These are phyloP conservation scores for Lignosus rhinocerotis DNA, from an alignment of 1,284 basidiomycete species.

Conservation along the genomic window DNA sequence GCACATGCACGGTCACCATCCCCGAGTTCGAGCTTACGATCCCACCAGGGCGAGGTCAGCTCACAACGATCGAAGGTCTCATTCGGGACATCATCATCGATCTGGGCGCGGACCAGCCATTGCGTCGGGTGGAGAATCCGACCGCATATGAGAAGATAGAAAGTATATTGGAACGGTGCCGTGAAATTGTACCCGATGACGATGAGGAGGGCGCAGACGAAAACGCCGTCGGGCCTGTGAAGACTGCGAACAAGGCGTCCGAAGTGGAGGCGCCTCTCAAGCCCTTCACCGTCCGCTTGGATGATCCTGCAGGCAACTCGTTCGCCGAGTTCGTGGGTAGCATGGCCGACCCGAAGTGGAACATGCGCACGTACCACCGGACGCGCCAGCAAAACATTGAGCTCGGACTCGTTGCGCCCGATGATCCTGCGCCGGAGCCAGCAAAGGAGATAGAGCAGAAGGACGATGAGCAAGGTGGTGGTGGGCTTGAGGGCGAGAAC, in stretches of 20 bases:
- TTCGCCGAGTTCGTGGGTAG: constrained; percentile 86
- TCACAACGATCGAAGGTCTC: constrained; percentile 96
- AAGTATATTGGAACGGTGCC: constrained; percentile 67
- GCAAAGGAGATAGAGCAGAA: constrained; percentile 9
- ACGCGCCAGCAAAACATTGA: constrained; percentile 83
- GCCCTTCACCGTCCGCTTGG: constrained; percentile 83
- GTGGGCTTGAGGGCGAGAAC: constrained; percentile 40
- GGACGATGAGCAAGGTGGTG: constrained; percentile 36
- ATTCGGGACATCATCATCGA: constrained; percentile 85
- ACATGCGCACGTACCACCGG: constrained; percentile 83
- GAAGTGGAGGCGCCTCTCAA: constrained; percentile 58
- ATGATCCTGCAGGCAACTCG: constrained; percentile 95
- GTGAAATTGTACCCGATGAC: constrained; percentile 68
- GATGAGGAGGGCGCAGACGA: constrained; percentile 41
- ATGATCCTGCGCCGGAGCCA: constrained; percentile 40
- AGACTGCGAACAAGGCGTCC: constrained; percentile 33
- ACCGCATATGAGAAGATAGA: constrained; percentile 81
- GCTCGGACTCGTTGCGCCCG: constrained; percentile 67
- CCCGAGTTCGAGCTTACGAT: constrained; percentile 93
- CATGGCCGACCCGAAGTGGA: constrained; percentile 92
- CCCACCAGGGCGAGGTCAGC: constrained; percentile 85
- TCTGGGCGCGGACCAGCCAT: constrained; percentile 82
- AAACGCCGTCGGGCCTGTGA: constrained; percentile 24
- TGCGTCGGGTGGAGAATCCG: constrained; percentile 84
- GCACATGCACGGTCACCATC: constrained; percentile 79